phyloP scores from a whole-genome alignment of 176 grass and related monocot genomes.

The Tillandsia leiboldiana region DNA sequence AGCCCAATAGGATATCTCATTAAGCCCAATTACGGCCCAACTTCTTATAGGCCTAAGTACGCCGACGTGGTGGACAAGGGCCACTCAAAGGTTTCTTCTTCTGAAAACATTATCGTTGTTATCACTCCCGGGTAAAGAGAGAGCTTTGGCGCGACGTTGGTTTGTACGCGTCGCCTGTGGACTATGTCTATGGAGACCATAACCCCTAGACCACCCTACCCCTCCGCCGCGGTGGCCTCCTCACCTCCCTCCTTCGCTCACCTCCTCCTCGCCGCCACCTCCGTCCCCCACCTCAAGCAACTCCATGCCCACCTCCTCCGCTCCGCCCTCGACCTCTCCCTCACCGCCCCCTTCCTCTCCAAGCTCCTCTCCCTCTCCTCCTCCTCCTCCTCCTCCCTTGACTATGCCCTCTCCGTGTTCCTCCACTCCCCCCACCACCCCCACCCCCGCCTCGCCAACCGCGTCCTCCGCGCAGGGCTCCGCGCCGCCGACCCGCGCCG shows the following conservation, averaged over 20 bases:
- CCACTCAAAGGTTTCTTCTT: too few relatives aligned
- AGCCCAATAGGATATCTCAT: not conserved
- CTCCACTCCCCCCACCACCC: conserved; percentile 15
- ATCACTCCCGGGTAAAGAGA: too few relatives aligned
- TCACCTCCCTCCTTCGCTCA: not conserved
- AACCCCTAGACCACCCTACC: not conserved
- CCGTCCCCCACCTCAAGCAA: conserved; percentile 37
- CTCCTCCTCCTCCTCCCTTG: conserved; percentile 19
- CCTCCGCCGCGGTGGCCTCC: not conserved
- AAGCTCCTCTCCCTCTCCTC: conserved; percentile 21
- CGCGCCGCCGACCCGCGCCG: conserved; percentile 11
- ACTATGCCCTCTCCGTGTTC: conserved; percentile 29
- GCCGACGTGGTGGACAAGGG: too few relatives aligned
- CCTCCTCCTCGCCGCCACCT: conserved; percentile 17
- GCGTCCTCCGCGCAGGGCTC: conserved; percentile 22
- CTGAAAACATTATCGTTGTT: too few relatives aligned
- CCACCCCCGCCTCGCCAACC: conserved; percentile 23
- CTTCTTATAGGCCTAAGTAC: too few relatives aligned
- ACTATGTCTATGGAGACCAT: not conserved
- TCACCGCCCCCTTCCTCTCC: conserved; percentile 22
- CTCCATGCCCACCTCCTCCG: conserved; percentile 66
- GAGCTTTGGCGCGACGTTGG: too few relatives aligned
- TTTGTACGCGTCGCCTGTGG: not conserved
- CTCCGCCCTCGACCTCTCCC: conserved; percentile 22
- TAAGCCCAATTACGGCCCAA: not conserved